Evolutionary conservation across 1,139 yeast genomes (phyloP).

Genomic region (Hyphopichia wangnamkhiaoensis): DNA sequence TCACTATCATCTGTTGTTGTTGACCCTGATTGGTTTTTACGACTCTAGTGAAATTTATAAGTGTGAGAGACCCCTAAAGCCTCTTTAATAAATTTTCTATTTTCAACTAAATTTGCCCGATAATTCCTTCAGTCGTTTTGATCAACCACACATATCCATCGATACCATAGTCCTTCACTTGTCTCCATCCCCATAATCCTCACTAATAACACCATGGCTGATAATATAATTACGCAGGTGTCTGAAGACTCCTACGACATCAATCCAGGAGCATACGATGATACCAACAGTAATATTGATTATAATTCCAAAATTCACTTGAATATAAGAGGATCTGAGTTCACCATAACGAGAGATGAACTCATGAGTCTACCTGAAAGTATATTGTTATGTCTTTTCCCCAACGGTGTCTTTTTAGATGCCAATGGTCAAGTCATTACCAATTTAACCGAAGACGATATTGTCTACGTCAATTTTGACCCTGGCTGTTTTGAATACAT

Average conservation of each 20-base stretch:
- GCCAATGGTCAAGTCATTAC: slow-evolving; percentile 72
- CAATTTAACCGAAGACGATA: slow-evolving; percentile 72
- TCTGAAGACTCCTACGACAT: slow-evolving; percentile 37
- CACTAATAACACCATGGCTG: slow-evolving; percentile 25
- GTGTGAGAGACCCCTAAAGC: no score
- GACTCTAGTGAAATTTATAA: no score
- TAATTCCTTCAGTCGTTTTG: no score
- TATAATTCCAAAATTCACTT: slow-evolving; percentile 65
- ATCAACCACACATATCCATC: no score
- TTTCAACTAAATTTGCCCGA: no score
- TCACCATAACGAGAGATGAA: slow-evolving; percentile 81
- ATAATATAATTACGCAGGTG: slow-evolving; percentile 66
- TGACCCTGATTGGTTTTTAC: no score
- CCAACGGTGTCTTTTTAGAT: slow-evolving; percentile 86
- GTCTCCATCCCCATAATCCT: no score
- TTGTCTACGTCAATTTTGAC: slow-evolving; percentile 80
- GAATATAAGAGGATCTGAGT: slow-evolving; percentile 63
- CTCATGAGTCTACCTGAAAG: slow-evolving; percentile 90
- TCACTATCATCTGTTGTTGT: no score
- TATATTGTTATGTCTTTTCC: slow-evolving; percentile 79
- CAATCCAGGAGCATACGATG: slow-evolving; percentile 16
- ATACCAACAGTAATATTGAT: slow-evolving; percentile 41
- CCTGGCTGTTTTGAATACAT: slow-evolving; percentile 86
- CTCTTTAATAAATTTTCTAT: no score
- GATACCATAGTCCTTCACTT: no score